phyloP scores from a whole-genome alignment of 176 grass and related monocot species.

The Oryza brachyantha region DNA sequence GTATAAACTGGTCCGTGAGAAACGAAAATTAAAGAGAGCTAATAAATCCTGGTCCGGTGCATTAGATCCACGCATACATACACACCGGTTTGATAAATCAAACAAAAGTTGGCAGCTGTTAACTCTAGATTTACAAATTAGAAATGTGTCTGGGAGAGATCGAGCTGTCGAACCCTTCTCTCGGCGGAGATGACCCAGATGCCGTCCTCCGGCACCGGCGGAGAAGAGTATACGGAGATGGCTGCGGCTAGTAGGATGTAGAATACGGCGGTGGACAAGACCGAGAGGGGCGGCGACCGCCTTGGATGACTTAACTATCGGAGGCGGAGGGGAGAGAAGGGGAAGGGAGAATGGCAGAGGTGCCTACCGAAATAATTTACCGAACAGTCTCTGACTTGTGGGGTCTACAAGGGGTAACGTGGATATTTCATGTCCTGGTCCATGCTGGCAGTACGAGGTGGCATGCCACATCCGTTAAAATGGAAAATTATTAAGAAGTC shows the following conservation, averaged over 20 bases:
- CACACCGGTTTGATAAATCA: not conserved
- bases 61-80: not conserved
- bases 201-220: conserved; percentile 18
- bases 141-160: not conserved
- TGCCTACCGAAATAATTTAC: too few species aligned
- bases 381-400: too few species aligned
- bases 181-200: conserved; percentile 52
- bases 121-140: not conserved
- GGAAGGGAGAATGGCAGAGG: not conserved
- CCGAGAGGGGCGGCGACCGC: conserved; percentile 9
- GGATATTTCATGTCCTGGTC: too few species aligned
- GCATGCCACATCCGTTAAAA: too few species aligned
- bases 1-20: too few species aligned
- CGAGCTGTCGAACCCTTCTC: conserved; percentile 28
- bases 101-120: not conserved
- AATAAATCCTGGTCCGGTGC: not conserved
- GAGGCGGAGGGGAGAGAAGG: too few species aligned
- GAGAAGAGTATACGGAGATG: not conserved
- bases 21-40: too few species aligned
- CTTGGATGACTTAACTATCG: not conserved
- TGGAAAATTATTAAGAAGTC: too few species aligned
- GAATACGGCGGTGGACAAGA: not conserved
- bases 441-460: too few species aligned
- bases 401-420: too few species aligned
- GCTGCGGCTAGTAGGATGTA: not conserved